Conservation (phyloP, 345 rosid genomes). For the Syzygium aqueum region DNA sequence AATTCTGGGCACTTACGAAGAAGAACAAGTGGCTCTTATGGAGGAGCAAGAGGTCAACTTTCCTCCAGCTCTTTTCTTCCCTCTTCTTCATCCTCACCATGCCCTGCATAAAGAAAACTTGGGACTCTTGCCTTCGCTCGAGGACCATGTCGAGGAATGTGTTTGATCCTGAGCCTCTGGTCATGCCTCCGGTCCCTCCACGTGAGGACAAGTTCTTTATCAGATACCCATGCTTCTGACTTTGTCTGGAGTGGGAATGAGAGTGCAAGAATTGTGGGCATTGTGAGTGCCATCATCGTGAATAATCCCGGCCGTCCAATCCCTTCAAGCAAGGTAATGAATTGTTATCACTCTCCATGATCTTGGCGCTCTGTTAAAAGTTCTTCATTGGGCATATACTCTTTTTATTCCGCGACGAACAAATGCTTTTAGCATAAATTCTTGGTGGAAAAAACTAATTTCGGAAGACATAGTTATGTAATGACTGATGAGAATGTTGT, state of each 20-base stretch:
- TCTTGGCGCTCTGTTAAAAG: neutral
- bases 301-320: conserved; percentile 56
- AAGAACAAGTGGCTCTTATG: conserved; percentile 79
- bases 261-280: conserved; percentile 12
- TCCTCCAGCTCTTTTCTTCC: conserved; percentile 74
- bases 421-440: neutral
- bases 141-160: conserved; percentile 32
- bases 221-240: conserved; percentile 54
- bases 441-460: neutral
- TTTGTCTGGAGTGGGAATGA: conserved; percentile 77
- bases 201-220: conserved; percentile 65
- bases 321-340: conserved; percentile 27
- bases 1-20: conserved; percentile 42
- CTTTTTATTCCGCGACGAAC: neutral
- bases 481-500: neutral
- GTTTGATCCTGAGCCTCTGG: conserved; percentile 36
- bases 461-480: neutral
- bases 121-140: conserved; percentile 15
- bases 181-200: conserved; percentile 56
- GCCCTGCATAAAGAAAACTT: conserved; percentile 52
- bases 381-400: neutral
- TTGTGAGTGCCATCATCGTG: conserved; percentile 35
- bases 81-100: conserved; percentile 74
- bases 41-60: conserved; percentile 69
- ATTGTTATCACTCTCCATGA: neutral